Base-by-base conservation (phyloP, 257 asterid species). In the Gynochthodes officinalis region DNA sequence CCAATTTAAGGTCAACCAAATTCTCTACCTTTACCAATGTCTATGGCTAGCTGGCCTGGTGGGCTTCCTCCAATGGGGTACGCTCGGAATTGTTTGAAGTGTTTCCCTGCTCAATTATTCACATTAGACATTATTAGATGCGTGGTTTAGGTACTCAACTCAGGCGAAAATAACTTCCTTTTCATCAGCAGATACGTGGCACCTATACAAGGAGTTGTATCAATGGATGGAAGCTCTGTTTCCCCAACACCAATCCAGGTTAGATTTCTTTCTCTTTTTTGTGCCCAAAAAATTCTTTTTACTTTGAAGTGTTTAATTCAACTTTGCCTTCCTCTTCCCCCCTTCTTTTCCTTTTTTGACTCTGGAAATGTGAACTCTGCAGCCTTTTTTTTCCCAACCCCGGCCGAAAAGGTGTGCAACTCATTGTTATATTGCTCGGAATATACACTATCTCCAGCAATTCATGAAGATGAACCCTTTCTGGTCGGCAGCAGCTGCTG, bases 11-110 rank as follows among this genome's bases (percentile, higher is more conserved):
- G 89, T 74, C 93, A 82, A 76, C 81, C 87, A 2, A 81, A 83
- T 75, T 79, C 96, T 3, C 42, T 88, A 80, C 90, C 94, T 44
- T 57, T 89, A 75, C 89, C 96, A 0, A 75, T 94, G 89, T 80
- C 97, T 2, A 77, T 89, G 96, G 84, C 93, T 72, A 72, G 84
- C 76, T 94, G 98, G 98, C 96, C 97, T 37, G 89, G 95, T 78
- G 98, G 92, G 77, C 91, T 89, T 84, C 93, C 96, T 82, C 89
- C 91, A 2, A 83, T 94, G 95, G 95, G 98, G 98, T 94, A 91
- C 16, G 89, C 15, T 46, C 30, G 72, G 61, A 32, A 78, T 37
- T 64, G 15, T 75, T 69, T 76, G 21, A 67, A 74, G 25, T 33
- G 35, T 75, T 77, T 57, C 40, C 18, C 13, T 67, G 66, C 64